A percentile compares a stretch with the other conserved stretches of the same genome.
phyloP scores from a whole-genome alignment of 164 flowering plant genomes.

The Magnolia kwangsiensis region DNA sequence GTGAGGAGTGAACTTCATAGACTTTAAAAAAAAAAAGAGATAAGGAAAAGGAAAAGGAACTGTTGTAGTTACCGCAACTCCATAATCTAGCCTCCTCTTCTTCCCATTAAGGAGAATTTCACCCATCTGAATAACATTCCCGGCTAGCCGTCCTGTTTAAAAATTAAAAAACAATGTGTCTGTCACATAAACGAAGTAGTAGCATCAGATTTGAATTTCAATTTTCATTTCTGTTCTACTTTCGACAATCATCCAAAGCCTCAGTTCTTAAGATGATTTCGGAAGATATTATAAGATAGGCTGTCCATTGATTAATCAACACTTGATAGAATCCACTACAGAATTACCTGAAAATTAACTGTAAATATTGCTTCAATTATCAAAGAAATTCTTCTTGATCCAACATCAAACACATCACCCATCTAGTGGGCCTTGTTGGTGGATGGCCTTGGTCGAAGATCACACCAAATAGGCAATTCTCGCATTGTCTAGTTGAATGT shows the following conservation, averaged over 20 bases:
- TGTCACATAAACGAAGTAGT: not conserved
- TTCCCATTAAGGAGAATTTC: slow-evolving; percentile 63
- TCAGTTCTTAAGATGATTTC: not conserved
- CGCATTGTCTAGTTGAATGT: no score
- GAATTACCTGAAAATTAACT: no score
- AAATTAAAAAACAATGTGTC: not conserved
- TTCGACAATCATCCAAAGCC: not conserved
- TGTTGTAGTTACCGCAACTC: slow-evolving; percentile 48
- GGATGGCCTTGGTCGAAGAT: no score
- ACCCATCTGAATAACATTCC: slow-evolving; percentile 61
- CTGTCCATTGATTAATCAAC: no score
- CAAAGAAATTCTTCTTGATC: not conserved
- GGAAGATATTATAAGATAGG: no score
- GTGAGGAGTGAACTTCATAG: not conserved
- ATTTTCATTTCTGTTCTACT: not conserved
- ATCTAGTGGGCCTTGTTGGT: no score
- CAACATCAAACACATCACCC: no score
- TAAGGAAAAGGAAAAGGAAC: not conserved
- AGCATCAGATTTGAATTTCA: not conserved
- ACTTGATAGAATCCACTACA: no score
- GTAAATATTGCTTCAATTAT: not conserved
- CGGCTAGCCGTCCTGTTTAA: slow-evolving; percentile 61
- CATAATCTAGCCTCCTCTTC: slow-evolving; percentile 48
- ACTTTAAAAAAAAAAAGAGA: not conserved
- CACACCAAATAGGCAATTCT: no score